Percentiles rank a stretch among this genome's conserved stretches.
These are phyloP conservation scores for Ceratobasidium sp. DNA, from an alignment of 1,284 basidiomycete species.

Conservation along the genomic window DNA sequence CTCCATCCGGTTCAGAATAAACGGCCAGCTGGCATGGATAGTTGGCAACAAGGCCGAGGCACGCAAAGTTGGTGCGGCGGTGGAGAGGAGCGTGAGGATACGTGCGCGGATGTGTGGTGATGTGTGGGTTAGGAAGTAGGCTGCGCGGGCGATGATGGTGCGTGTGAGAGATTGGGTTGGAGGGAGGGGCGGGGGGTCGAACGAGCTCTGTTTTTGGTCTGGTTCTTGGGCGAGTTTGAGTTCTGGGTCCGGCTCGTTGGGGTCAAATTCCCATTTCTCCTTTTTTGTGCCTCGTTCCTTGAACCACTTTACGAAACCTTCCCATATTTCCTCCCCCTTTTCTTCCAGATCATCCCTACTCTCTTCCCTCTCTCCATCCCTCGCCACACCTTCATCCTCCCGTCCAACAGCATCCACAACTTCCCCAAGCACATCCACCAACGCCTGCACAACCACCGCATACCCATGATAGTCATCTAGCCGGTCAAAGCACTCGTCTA, in stretches of 20 bases:
- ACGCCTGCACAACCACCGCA: slow-evolving; percentile 80
- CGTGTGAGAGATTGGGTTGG: slow-evolving; percentile 78
- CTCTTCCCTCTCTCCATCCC: slow-evolving; percentile 48
- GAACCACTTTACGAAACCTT: slow-evolving; percentile 73
- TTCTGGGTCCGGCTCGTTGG: slow-evolving; percentile 49
- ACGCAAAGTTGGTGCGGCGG: slow-evolving; percentile 78
- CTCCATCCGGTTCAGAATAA: slow-evolving; percentile 81
- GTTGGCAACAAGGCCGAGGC: slow-evolving; percentile 81
- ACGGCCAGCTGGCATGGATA: slow-evolving; percentile 89
- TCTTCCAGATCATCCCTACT: slow-evolving; percentile 54
- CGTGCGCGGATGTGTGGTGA: slow-evolving; percentile 84
- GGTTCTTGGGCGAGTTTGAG: background rate
- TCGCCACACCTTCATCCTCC: slow-evolving; percentile 57
- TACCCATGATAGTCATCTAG: slow-evolving; percentile 95
- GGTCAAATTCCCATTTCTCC: slow-evolving; percentile 52
- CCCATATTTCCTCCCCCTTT: slow-evolving; percentile 53
- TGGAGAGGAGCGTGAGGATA: slow-evolving; percentile 77
- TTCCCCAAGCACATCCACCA: slow-evolving; percentile 86
- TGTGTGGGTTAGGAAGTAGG: slow-evolving; percentile 90
- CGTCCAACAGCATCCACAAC: slow-evolving; percentile 76
- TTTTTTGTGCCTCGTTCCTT: slow-evolving; percentile 61
- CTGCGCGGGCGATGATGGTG: slow-evolving; percentile 83
- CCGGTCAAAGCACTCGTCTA: slow-evolving; percentile 94
- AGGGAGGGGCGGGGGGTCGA: slow-evolving; percentile 65
- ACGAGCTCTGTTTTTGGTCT: slow-evolving; percentile 48